Base-by-base conservation (phyloP, 2,329 filamentous ascomycete species). In the Verticillium tricorpus region DNA sequence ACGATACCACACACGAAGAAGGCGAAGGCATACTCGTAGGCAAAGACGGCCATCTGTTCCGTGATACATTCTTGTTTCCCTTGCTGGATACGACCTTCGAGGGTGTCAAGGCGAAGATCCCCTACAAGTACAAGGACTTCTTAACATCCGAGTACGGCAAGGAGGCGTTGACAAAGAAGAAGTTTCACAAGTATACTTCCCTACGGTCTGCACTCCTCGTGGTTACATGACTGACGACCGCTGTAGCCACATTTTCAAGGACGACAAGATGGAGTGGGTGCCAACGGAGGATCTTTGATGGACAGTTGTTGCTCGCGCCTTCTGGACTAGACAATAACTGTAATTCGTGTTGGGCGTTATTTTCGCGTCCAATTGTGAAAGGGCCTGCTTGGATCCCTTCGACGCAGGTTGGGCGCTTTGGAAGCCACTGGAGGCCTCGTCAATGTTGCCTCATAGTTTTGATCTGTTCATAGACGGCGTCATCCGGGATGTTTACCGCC, bases 71-170 rank as follows among this genome's bases (percentile, higher is more conserved):
- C 60, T 77, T 93, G 12, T 91, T 87, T 69, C 90, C 90, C 0
- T 76, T 93, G 69, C 80, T 87, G n/a, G 82, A 86, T 63, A 90
- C 86, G 1, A 82, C 78, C 1, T 92, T 90, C 61, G 89, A 92
- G 69, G 88, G 86, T 0, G 81, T 87, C 0, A 77, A 81, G 0
- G 88, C 83, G 56, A 87, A 87, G 73, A 87, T 92, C 28, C 90
- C 90, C 0, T 87, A 82, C 67, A 75, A 78, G 8, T 89, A 87
- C 69, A 79, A 82, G 63, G 82, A 85, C 56, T 79, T 89, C 57
- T 74, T 89, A 1, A 76, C 77, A 22, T 77, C 83, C 11, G 86
- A 89, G 68, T 89, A 89, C 66, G 75, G 81, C 4, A 69, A 78
- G 57, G 78, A 76, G 55, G 79, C 85, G 0, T 68, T 89, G 62